A percentile compares a stretch with the other conserved stretches of the same genome.
Conservation (phyloP, 305 asterid species). For the Lippia alba region DNA sequence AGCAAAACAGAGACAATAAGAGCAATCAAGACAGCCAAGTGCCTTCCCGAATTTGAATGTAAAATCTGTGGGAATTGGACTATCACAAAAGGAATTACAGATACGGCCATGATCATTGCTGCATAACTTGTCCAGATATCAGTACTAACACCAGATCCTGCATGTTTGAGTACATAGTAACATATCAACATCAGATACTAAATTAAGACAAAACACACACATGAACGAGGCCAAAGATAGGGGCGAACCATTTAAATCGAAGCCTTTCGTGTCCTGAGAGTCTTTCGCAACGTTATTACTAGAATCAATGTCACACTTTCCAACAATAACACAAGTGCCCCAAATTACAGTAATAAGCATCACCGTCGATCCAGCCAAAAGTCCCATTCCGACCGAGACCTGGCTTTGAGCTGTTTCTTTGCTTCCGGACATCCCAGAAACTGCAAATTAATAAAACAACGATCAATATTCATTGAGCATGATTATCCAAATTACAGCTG, state of each 20-base stretch:
- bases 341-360: constrained; percentile 88
- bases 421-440: constrained; percentile 88
- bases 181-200: not conserved
- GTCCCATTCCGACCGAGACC: constrained; percentile 96
- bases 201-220: constrained; percentile 10
- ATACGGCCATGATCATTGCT: constrained; percentile 83
- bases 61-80: constrained; percentile 79
- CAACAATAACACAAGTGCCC: constrained; percentile 86
- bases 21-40: constrained; percentile 71
- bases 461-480: not conserved
- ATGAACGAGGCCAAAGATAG: not conserved
- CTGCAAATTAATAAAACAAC: constrained; percentile 44
- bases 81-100: constrained; percentile 75
- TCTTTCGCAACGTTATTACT: constrained; percentile 57
- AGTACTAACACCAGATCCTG: constrained; percentile 90
- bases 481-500: no score
- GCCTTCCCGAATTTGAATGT: constrained; percentile 64
- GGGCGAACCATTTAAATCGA: constrained; percentile 71
- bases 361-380: constrained; percentile 94
- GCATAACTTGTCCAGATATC: constrained; percentile 88
- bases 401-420: constrained; percentile 83
- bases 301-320: constrained; percentile 71
- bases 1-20: constrained; percentile 70
- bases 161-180: constrained; percentile 32
- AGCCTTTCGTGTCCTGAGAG: constrained; percentile 63